Base-by-base conservation (phyloP, 805 yeast genomes). In the Kodamaea nitidulidarum region DNA sequence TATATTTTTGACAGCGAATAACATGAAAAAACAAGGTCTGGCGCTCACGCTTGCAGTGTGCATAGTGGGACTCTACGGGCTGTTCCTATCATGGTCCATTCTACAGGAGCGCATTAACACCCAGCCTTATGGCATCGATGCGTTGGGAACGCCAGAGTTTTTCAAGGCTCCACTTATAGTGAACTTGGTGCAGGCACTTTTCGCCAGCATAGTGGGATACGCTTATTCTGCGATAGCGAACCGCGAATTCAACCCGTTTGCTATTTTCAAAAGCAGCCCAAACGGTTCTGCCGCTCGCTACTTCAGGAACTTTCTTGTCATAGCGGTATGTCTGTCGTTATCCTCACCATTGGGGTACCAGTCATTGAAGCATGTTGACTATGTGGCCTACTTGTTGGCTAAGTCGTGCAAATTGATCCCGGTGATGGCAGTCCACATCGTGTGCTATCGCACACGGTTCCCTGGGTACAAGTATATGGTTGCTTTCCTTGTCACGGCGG, bases 371-470 rank as follows among this genome's bases (percentile, higher is more conserved):
- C 87, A 91, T 57, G 91, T 93, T 22, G 96, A 87, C 55, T 93
- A 85, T 55, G 65, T 93, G 53, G 84, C 95, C 0, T 83, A 78
- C 50, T 73, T 91, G 46, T 71, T 93, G 44, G 95, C 96, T 14
- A 93, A 93, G 56, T 83, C 95, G 39, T 91, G 98, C 58, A 93
- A 93, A 54, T 71, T 93, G 59, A 78, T 93, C 15, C 99, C 99
- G 0, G 95, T 91, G n/a, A 80, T 93, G 83, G 56, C 85, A 24
- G 84, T 93, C 2, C 96, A 88, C 53, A 64, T 81, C 41, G 49
- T 79, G 11, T 51, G 86, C 9, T 91, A 88, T 62, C 71, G 83
- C 31, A 77, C 84, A 3, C 64, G 61, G 38, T 91, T 87, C 58
- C 88, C 96, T 0, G 39, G 60, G 2, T 79, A 81, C 62, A 93